Conservation (phyloP, 306 rosid species). For the Psophocarpus tetragonolobus region DNA sequence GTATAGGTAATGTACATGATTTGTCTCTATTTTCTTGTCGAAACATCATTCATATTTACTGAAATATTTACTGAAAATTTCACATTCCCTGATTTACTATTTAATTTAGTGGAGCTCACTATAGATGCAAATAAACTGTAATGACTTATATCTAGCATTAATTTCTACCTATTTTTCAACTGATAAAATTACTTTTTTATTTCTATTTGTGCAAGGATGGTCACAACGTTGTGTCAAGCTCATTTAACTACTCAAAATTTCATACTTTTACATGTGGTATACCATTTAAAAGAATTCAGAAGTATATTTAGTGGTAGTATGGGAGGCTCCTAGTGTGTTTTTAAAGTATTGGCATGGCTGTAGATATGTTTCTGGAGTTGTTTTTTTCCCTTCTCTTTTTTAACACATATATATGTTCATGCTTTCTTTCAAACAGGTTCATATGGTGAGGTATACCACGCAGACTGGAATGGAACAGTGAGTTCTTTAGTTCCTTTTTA, state of each 20-base stretch:
- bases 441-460: conserved; percentile 96
- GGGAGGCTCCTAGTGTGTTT: conserved; percentile 19
- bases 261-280: conserved; percentile 14
- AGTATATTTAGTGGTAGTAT: not conserved
- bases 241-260: not conserved
- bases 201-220: conserved; percentile 24
- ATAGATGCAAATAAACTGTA: conserved; percentile 15
- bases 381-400: conserved; percentile 21
- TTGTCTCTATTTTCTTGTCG: conserved; percentile 32
- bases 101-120: conserved; percentile 9
- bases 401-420: conserved; percentile 19
- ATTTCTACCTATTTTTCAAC: conserved; percentile 20
- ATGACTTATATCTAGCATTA: conserved; percentile 27
- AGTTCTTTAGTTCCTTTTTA: conserved; percentile 46
- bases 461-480: conserved; percentile 99
- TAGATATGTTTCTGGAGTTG: conserved; percentile 19
- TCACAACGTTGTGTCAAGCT: conserved; percentile 7
- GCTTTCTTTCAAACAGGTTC: conserved; percentile 67
- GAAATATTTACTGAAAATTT: conserved; percentile 18
- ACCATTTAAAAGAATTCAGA: conserved; percentile 5
- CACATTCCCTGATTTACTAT: conserved; percentile 15
- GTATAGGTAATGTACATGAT: conserved; percentile 69
- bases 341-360: conserved; percentile 7
- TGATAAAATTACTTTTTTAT: conserved; percentile 14
- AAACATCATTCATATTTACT: conserved; percentile 14